Percentiles rank a stretch among this genome's conserved stretches.
These are phyloP conservation scores for Coniochaeta prunicola DNA, from an alignment of 2,329 filamentous ascomycete genomes.

Conservation along the genomic window DNA sequence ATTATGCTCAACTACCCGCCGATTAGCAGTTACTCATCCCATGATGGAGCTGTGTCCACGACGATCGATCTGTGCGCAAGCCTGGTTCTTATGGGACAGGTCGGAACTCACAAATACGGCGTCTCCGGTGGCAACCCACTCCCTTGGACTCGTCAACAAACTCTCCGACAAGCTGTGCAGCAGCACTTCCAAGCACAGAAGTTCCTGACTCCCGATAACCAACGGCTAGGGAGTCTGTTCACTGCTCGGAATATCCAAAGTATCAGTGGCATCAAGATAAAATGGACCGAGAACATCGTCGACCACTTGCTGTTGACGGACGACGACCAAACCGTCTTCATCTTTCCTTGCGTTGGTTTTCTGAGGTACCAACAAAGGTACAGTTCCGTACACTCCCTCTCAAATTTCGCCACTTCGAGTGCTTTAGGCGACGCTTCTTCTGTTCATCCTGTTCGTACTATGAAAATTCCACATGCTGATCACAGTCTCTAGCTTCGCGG, in stretches of 20 bases:
- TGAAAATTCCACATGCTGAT: too few relatives aligned
- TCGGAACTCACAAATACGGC: background rate
- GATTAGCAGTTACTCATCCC: background rate
- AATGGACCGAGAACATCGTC: conserved; percentile 30
- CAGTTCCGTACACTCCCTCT: too few relatives aligned
- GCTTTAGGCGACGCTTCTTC: too few relatives aligned
- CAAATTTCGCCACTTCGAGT: too few relatives aligned
- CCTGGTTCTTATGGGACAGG: conserved; percentile 5
- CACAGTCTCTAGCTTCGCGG: background rate
- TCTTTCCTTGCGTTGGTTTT: conserved; percentile 34
- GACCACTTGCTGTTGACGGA: conserved; percentile 31
- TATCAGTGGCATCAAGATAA: conserved; percentile 27
- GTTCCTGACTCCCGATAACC: background rate
- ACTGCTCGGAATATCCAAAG: conserved; percentile 15
- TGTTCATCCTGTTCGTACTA: too few relatives aligned
- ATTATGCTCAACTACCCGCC: background rate
- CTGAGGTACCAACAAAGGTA: conserved; percentile 19
- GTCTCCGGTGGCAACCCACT: background rate
- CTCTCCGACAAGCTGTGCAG: background rate
- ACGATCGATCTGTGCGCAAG: conserved; percentile 6
- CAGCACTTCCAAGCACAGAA: background rate
- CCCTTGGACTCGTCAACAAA: background rate
- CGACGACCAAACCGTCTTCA: conserved; percentile 26
- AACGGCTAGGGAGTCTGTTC: conserved; percentile 15
- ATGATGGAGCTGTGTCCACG: background rate